Evolutionary conservation across 2,329 filamentous ascomycete species (phyloP).

Genomic region (Colletotrichum melonis): DNA sequence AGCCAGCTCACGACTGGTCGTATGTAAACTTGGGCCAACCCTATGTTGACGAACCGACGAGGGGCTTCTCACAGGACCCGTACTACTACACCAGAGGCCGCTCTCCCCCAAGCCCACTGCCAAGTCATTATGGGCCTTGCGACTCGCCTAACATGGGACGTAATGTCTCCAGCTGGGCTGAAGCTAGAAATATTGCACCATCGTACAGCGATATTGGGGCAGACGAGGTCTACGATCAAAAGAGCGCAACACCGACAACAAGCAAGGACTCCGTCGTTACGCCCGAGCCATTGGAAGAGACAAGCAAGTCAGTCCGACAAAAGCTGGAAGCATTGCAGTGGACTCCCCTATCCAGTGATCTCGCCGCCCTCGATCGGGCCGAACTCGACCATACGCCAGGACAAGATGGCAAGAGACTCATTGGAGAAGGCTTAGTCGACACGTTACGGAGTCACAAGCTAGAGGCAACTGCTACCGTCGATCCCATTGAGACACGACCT

Average conservation of each 20-base stretch:
- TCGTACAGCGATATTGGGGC: constrained; percentile 51
- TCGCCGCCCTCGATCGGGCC: background rate
- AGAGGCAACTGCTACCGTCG: background rate
- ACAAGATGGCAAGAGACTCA: constrained; percentile 12
- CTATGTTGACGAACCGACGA: constrained; percentile 47
- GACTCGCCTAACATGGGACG: constrained; percentile 43
- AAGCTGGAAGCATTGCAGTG: constrained; percentile 31
- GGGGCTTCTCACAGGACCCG: constrained; percentile 51
- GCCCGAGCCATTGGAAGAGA: constrained; percentile 25
- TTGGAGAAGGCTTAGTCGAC: background rate
- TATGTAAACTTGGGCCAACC: constrained; percentile 49
- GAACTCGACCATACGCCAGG: constrained; percentile 18
- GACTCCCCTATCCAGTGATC: constrained; percentile 30
- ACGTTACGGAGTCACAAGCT: background rate
- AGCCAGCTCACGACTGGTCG: constrained; percentile 57
- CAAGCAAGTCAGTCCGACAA: constrained; percentile 13
- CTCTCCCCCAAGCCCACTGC: constrained; percentile 64
- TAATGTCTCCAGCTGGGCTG: constrained; percentile 50
- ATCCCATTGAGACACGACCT: constrained; percentile 9
- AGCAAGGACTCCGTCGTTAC: constrained; percentile 23
- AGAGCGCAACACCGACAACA: constrained; percentile 35
- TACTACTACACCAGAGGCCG: constrained; percentile 62
- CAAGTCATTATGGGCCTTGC: constrained; percentile 54
- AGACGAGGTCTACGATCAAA: constrained; percentile 35
- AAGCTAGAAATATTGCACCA: constrained; percentile 51